Base-by-base conservation (phyloP, 192 early-diverging fungal genomes). In the Entophlyctis helioformis region DNA sequence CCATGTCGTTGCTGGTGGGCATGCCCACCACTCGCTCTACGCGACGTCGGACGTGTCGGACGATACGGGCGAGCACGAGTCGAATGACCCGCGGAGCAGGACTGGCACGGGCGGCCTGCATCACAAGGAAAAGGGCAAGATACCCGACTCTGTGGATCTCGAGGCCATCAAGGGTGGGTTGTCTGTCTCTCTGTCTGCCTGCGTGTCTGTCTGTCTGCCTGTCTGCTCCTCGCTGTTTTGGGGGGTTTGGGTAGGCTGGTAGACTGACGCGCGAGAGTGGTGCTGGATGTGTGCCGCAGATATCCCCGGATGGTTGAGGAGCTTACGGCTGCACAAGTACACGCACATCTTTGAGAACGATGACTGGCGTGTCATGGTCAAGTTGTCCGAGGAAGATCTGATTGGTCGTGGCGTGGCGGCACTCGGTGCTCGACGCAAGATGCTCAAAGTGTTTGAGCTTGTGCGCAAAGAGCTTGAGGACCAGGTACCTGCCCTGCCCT, bases 291-390 rank as follows among this genome's bases (percentile, higher is more conserved):
- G 25, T 44, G 48, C 24, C 2, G 12, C 36, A 69, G 94, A 98
- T 67, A 87, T 93, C 57, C 87, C 91, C 9, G 74, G 77, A 36
- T 98, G 94, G 94, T 72, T 98, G 50, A 64, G 90, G 36, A 81
- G 77, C 45, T 71, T 96, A 39, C 83, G 94, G 23, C 68, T 98
- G 52, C 94, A 98, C 72, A 98, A 98, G 67, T 98, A 98, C 68
- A 89, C 84, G 20, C 47, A 74, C 16, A 78, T 89, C 32, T 93
- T 98, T 72, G 80, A 88, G 21, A 71, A 69, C 13, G 81, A 84
- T 74, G 64, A 80, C 44, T 98, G 91, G 90, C 76, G 80, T 40
- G 81, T 86, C 25, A 86, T 98, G 49, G 81, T 98, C 34, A 76
- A 81, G 39, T 56, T 98, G 56, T 68, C 64, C 20, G 94, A 98